Evolutionary conservation across 2,329 filamentous ascomycete genomes (phyloP).

Genomic region (Ploettnerulaceae sp.): DNA sequence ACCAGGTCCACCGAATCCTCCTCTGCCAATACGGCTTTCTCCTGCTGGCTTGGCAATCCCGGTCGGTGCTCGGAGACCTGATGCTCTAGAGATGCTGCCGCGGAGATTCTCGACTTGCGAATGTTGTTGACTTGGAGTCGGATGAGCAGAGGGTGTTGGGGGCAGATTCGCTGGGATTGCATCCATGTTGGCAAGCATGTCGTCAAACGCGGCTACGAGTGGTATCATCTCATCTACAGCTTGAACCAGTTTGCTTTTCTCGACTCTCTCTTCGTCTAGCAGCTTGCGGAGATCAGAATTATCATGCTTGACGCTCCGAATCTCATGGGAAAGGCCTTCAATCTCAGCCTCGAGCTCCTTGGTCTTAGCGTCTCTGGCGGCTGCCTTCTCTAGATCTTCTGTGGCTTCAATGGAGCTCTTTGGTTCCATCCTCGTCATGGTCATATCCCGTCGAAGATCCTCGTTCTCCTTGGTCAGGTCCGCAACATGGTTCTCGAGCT

Average conservation of each 20-base stretch:
- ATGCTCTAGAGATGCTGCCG: conserved; percentile 50
- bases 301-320: conserved; percentile 64
- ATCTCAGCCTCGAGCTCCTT: conserved; percentile 72
- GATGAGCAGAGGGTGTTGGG: conserved; percentile 19
- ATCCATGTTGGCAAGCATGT: conserved; percentile 32
- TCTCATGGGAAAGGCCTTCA: conserved; percentile 66
- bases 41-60: conserved; percentile 37
- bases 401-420: conserved; percentile 39
- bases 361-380: conserved; percentile 68
- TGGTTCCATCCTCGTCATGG: conserved; percentile 54
- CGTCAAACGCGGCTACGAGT: conserved; percentile 44
- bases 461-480: conserved; percentile 71
- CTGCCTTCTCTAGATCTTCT: conserved; percentile 59
- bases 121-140: conserved; percentile 29
- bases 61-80: conserved; percentile 58
- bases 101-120: conserved; percentile 44
- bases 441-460: conserved; percentile 54
- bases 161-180: conserved; percentile 25
- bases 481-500: conserved; percentile 68
- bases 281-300: conserved; percentile 60
- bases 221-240: conserved; percentile 85
- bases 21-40: conserved; percentile 43
- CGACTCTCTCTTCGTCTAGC: conserved; percentile 69
- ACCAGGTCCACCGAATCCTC: conserved; percentile 23
- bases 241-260: conserved; percentile 78